Conservation (phyloP, 164 flowering plant genomes). For the Magnolia officinalis region DNA sequence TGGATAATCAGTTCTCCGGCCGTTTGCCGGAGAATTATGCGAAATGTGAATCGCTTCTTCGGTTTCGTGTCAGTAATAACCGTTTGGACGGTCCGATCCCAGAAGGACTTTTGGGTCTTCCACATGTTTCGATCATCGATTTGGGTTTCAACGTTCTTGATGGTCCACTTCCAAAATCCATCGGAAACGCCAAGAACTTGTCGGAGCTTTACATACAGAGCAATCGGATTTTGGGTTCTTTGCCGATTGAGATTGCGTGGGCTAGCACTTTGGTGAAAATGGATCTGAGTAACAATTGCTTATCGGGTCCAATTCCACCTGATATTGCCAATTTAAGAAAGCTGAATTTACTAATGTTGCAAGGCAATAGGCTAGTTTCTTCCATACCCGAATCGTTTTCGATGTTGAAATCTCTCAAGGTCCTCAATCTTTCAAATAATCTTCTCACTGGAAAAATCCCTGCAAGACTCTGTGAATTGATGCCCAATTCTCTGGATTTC, state of each 20-base stretch:
- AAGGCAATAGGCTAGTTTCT: conserved; percentile 62
- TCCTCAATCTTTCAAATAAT: conserved; percentile 84
- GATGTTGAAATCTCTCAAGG: conserved; percentile 58
- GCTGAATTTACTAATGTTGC: conserved; percentile 68
- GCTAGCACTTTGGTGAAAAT: conserved; percentile 71
- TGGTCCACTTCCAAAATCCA: conserved; percentile 46
- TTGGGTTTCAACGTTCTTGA: conserved; percentile 48
- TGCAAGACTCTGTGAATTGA: conserved; percentile 49
- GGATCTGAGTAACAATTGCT: conserved; percentile 72
- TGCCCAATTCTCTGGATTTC: conserved; percentile 81
- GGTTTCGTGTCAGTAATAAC: conserved; percentile 80
- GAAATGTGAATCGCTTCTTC: conserved; percentile 50
- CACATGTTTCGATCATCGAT: conserved; percentile 75
- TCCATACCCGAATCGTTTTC: conserved; percentile 70
- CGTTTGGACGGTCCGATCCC: conserved; percentile 60
- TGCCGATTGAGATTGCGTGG: conserved; percentile 67
- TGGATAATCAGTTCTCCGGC: conserved; percentile 70
- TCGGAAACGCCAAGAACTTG: conserved; percentile 59
- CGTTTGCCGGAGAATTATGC: conserved; percentile 55
- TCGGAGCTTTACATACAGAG: conserved; percentile 65
- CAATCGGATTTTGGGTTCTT: conserved; percentile 63
- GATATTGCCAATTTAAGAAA: conserved; percentile 58
- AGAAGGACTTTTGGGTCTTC: conserved; percentile 57
- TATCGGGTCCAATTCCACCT: conserved; percentile 77
- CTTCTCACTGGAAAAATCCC: conserved; percentile 71